Evolutionary conservation across 2,329 filamentous ascomycete species (phyloP), one percentile per base, ranked within the genome.

Genomic region (Clonostachys byssicola): DNA sequence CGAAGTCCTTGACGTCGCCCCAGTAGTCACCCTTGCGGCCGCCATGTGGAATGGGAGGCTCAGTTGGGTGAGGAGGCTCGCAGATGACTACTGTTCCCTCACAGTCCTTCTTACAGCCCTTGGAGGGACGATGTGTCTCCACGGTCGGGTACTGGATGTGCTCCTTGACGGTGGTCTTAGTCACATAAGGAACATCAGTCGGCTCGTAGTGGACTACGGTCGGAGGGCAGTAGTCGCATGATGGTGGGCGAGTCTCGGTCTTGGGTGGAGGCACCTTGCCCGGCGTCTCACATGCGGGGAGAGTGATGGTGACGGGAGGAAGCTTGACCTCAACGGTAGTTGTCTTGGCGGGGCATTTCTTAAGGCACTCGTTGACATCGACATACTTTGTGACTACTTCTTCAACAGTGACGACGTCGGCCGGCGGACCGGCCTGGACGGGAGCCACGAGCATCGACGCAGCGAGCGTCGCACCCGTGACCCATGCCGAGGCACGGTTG

Each of bases 131-230:
- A 18, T 56, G 47, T 6, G 52, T 56, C 12, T 53, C 54, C 39
- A 60, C 51, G 20, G 55, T 60, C 2, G 55, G 51, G 2, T 36
- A 40, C 10, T 33, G n/a, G 44, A 17, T 34, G 10, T 47, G 39
- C 14, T 46, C 35, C 13, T 47, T 48, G 33, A 47, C 44, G 6
- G 54, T 54, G 2, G 54, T 61, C 16, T 54, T n/a, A 12, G 58
- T 61, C 13, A 54, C 54, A 40, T 51, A 59, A 6, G 52, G 50
- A 8, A 52, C 49, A 13, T 55, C 48, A 9, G 57, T 60, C 12
- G 57, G 52, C 41, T 61, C 46, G 38, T 56, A 60, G 49, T 49
- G 42, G 42, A 55, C 55, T 43, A 61, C 52, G 20, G 58, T 61
- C 33, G 56, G 56, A 17, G 43, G 40, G 38, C 57, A 59, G 16